Conservation (phyloP, 371 early-diverging fungal genomes). For the Dichotomocladium elegans region DNA sequence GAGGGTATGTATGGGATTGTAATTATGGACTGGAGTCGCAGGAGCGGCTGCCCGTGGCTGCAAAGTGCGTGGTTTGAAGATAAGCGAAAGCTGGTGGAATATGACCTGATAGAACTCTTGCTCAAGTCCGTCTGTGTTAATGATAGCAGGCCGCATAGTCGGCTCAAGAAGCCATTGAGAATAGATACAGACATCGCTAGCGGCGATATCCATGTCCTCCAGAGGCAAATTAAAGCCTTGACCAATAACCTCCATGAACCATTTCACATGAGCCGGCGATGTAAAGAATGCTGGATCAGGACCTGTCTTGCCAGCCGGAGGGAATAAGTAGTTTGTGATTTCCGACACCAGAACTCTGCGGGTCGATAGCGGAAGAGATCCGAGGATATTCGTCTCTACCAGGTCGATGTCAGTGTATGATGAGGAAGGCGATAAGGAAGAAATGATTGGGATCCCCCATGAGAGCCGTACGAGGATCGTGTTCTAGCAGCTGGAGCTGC, state of each 20-base stretch:
- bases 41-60: constrained; percentile 1
- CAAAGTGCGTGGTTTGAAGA: constrained; percentile 60
- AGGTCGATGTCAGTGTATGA: not conserved
- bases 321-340: constrained; percentile 57
- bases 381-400: constrained; percentile 65
- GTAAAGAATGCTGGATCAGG: constrained; percentile 52
- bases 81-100: constrained; percentile 70
- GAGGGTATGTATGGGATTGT: too few relatives aligned
- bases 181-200: constrained; percentile 66
- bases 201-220: constrained; percentile 68
- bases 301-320: constrained; percentile 29
- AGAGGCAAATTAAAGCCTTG: constrained; percentile 78
- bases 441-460: not conserved
- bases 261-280: constrained; percentile 72
- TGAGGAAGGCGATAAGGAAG: not conserved
- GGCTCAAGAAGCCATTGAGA: constrained; percentile 76
- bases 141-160: constrained; percentile 52
- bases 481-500: constrained; percentile 62
- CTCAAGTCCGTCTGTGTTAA: constrained; percentile 43
- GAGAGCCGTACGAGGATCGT: constrained; percentile 56
- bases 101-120: constrained; percentile 56
- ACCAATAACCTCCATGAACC: constrained; percentile 83
- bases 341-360: constrained; percentile 59
- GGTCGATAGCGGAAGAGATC: constrained; percentile 61
- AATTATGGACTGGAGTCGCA: not conserved